A percentile compares a stretch with the other conserved stretches of the same genome.
Conservation (phyloP, 345 rosid genomes). For the Heritiera littoralis region DNA sequence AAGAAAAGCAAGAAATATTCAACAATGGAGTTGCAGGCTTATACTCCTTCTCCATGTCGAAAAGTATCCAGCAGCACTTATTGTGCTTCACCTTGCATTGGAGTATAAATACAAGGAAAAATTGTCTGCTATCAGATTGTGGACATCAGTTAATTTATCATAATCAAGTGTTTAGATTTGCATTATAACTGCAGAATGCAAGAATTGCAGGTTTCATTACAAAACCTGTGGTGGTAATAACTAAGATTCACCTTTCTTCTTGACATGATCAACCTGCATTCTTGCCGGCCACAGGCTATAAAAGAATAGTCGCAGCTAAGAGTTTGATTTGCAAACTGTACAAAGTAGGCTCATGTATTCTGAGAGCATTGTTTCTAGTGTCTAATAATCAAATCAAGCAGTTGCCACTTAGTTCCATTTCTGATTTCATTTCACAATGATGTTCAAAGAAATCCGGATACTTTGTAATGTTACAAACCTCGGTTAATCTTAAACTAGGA, state of each 20-base stretch:
- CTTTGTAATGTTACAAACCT: not conserved
- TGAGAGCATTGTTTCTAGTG: not conserved
- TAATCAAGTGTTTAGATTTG: not conserved
- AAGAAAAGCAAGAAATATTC: constrained; percentile 57
- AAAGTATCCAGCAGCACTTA: constrained; percentile 48
- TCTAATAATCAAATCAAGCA: not conserved
- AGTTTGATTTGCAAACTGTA: not conserved
- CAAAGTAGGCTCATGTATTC: not conserved
- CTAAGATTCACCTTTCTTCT: not conserved
- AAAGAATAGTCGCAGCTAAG: not conserved
- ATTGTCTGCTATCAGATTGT: too few relatives aligned
- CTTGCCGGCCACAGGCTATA: too few relatives aligned
- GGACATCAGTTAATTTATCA: too few relatives aligned
- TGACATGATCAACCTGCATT: not conserved
- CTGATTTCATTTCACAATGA: not conserved
- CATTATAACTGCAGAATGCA: not conserved
- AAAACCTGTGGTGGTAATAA: not conserved
- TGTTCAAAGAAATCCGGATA: not conserved
- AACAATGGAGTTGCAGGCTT: constrained; percentile 29
- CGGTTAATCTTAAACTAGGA: constrained; percentile 7
- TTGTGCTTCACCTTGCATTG: constrained; percentile 36
- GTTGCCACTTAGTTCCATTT: not conserved
- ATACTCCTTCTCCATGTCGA: constrained; percentile 49
- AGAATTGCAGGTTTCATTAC: not conserved
- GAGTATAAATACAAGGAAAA: constrained; percentile 7